Base-by-base conservation (phyloP, 1,284 basidiomycete genomes). In the Moesziomyces globuligerus region DNA sequence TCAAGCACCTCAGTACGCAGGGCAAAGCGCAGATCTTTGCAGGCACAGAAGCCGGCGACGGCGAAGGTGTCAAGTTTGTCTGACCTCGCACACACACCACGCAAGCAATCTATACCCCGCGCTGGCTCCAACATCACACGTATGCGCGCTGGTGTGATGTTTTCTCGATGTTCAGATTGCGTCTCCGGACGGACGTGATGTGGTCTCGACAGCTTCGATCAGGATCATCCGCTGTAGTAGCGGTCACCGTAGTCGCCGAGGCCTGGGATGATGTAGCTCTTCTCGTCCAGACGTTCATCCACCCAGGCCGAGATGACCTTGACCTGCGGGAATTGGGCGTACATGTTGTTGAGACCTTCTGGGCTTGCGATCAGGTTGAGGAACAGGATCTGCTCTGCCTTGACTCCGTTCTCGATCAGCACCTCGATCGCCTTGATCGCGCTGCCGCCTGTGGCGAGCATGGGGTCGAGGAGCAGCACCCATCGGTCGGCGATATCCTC, bases 371-470 rank as follows among this genome's bases (percentile, higher is more conserved):
- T 93, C 81, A 99, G 85, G 83, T 98, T 98, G 73, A 99, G 88
- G 85, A 99, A 99, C 74, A 98, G 90, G 76, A 99, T 98, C 55
- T 90, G 83, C 90, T 90, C 13, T 88, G 88, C 52, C 45, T 74
- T 59, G 26, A 98, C 95, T 17, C 76, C 92, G 78, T 94, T 90
- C 52, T 93, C 90, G 82, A 91, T 88, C 20, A 98, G 86, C 8
- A 98, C 92, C 82, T 98, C 93, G 48, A 98, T 92, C 0, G 95
- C 95, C 83, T 98, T 97, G 84, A 96, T 94, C 3, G 94, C 96
- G 17, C 94, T 97, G 40, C 96, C 95, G 29, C 95, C 95, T 0
- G 95, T 98, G 0, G 95, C 80, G 38, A 98, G 89, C 95, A 98
- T 98, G 1, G 95, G 95, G 83, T 98, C 95, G 15, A 98, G 88